Evolutionary conservation across 208 protist species (phyloP).

Genomic region (Leishmania gerbilli): DNA sequence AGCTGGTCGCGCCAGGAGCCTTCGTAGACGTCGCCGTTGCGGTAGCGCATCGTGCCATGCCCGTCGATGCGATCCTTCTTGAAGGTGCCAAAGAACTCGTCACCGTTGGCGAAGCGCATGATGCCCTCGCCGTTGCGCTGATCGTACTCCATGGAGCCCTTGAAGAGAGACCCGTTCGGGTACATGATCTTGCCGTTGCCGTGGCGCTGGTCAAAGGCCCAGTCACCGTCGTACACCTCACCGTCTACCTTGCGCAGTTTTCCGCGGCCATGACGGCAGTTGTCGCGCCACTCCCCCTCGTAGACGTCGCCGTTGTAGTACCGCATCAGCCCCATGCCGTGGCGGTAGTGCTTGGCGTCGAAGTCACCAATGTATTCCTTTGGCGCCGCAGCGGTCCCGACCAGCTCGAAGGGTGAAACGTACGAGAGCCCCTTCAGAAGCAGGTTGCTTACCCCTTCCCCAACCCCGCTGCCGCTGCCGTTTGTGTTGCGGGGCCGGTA

Average conservation of each 20-base stretch:
- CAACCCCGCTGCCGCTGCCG: slow-evolving; percentile 4
- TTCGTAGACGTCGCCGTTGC: slow-evolving; percentile 83
- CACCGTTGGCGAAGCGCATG: slow-evolving; percentile 80
- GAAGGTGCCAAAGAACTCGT: slow-evolving; percentile 88
- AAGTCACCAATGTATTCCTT: slow-evolving; percentile 83
- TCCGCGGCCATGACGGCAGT: slow-evolving; percentile 70
- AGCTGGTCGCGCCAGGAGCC: slow-evolving; percentile 86
- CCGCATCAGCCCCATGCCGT: slow-evolving; percentile 69
- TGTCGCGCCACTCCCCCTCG: slow-evolving; percentile 75
- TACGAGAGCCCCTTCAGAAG: slow-evolving; percentile 66
- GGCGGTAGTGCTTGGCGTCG: slow-evolving; percentile 49
- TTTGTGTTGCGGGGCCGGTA: slow-evolving; percentile 13
- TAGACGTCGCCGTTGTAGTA: slow-evolving; percentile 87
- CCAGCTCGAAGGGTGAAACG: slow-evolving; percentile 74
- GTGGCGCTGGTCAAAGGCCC: slow-evolving; percentile 64
- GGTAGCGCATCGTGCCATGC: slow-evolving; percentile 74
- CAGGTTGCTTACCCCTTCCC: slow-evolving; percentile 38
- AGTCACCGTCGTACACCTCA: slow-evolving; percentile 82
- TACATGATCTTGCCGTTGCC: slow-evolving; percentile 75
- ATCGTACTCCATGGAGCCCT: slow-evolving; percentile 64
- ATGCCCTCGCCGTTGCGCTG: slow-evolving; percentile 78
- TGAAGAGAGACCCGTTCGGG: slow-evolving; percentile 70
- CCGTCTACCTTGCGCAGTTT: slow-evolving; percentile 38
- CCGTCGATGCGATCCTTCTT: slow-evolving; percentile 64
- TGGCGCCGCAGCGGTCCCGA: slow-evolving; percentile 32